These are phyloP conservation scores for Ceratocystis destructans DNA, from an alignment of 2,329 filamentous ascomycete genomes.

Conservation along the genomic window DNA sequence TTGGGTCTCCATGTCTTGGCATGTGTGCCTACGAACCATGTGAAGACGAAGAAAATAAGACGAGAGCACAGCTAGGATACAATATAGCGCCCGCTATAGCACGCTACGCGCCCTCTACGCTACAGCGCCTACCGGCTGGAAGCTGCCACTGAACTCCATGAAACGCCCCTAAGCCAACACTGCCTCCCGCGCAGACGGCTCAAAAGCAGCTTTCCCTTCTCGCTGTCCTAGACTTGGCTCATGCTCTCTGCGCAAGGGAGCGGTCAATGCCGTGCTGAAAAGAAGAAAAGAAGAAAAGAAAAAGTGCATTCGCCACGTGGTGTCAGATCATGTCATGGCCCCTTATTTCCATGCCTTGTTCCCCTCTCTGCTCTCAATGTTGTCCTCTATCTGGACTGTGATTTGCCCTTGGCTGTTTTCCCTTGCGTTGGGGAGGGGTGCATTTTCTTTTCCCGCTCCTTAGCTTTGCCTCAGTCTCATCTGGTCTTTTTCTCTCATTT, in stretches of 20 bases:
- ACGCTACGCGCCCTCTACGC: background rate
- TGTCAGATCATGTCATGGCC: background rate
- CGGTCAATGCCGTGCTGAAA: slow-evolving; percentile 4
- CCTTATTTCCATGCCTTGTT: slow-evolving; percentile 1
- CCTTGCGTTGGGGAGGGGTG: background rate
- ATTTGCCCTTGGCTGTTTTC: background rate
- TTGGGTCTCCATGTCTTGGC: background rate
- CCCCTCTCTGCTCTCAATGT: background rate
- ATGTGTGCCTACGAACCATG: background rate
- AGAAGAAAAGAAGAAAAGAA: background rate
- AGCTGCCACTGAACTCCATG: background rate
- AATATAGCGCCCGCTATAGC: background rate
- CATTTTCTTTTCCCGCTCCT: background rate
- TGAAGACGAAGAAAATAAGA: background rate
- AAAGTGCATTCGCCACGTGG: slow-evolving; percentile 2
- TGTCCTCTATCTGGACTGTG: background rate
- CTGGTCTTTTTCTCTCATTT: slow-evolving; percentile 2
- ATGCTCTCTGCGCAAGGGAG: slow-evolving; percentile 1
- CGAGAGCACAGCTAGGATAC: background rate
- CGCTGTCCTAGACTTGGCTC: background rate
- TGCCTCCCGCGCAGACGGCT: background rate
- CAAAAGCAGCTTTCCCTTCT: background rate
- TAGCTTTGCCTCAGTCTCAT: slow-evolving; percentile 4
- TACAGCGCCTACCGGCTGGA: background rate
- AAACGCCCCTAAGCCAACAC: background rate